These are phyloP conservation scores for Teunomyces panamensis DNA, from an alignment of 805 yeast species.

Conservation along the genomic window DNA sequence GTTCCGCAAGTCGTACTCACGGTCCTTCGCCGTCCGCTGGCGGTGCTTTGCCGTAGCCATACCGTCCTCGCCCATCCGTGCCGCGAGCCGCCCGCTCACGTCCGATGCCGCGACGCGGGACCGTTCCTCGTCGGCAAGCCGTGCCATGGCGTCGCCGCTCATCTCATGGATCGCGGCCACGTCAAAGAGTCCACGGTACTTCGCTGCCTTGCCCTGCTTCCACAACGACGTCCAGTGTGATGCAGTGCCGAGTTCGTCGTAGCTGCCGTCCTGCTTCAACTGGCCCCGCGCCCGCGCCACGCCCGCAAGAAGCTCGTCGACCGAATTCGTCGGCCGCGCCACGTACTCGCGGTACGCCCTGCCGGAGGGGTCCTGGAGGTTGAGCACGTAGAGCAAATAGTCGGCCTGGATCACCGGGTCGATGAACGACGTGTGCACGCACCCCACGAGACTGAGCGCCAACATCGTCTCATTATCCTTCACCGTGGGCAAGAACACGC, in stretches of 20 bases:
- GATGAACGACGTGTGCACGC: slow-evolving; percentile 63
- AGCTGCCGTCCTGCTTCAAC: slow-evolving; percentile 29
- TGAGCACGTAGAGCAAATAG: slow-evolving; percentile 70
- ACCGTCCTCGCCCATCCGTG: slow-evolving; percentile 40
- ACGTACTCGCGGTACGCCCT: slow-evolving; percentile 44
- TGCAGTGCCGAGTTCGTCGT: slow-evolving; percentile 61
- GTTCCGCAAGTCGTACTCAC: slow-evolving; percentile 39
- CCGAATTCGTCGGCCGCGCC: slow-evolving; percentile 67
- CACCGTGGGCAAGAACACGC: slow-evolving; percentile 79
- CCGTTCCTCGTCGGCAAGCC: slow-evolving; percentile 25
- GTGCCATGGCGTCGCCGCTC: slow-evolving; percentile 21
- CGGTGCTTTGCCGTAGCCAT: slow-evolving; percentile 33
- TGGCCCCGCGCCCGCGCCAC: slow-evolving; percentile 43
- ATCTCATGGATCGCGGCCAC: slow-evolving; percentile 29
- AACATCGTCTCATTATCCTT: slow-evolving; percentile 68
- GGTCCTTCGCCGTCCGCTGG: slow-evolving; percentile 43
- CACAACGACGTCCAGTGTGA: slow-evolving; percentile 59
- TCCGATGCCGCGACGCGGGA: slow-evolving; percentile 25
- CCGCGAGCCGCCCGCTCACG: slow-evolving; percentile 26
- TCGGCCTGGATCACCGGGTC: slow-evolving; percentile 89
- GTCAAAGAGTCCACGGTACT: slow-evolving; percentile 35
- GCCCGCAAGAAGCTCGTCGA: slow-evolving; percentile 51
- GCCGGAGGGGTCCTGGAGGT: slow-evolving; percentile 54
- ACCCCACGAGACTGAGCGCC: slow-evolving; percentile 68
- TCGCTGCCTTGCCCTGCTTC: slow-evolving; percentile 50